A percentile compares a stretch with the other conserved stretches of the same genome.
These are phyloP conservation scores for Coemansia sp. DNA, from an alignment of 192 early-diverging fungal genomes.

Conservation along the genomic window DNA sequence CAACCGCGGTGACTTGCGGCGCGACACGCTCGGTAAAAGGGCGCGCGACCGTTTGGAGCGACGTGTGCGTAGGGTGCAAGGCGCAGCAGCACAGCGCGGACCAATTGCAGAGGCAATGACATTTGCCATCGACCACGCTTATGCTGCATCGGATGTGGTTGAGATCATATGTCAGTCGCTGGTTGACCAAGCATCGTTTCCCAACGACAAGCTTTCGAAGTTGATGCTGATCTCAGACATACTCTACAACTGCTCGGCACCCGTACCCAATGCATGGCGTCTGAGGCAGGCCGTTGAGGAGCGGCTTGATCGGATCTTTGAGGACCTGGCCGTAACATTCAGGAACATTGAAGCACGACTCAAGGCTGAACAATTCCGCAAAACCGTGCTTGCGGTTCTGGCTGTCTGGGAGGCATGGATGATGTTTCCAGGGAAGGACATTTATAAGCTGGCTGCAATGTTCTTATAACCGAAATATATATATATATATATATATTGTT, in stretches of 20 bases:
- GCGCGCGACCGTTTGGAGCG: slow-evolving; percentile 31
- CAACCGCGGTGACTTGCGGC: background rate
- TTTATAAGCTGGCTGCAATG: slow-evolving; percentile 14
- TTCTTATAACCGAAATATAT: slow-evolving; percentile 12
- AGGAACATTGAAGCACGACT: slow-evolving; percentile 70
- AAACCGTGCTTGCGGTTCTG: slow-evolving; percentile 66
- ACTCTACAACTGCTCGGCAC: slow-evolving; percentile 82
- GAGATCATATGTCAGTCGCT: slow-evolving; percentile 68
- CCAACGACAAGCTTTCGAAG: slow-evolving; percentile 68
- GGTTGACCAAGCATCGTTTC: slow-evolving; percentile 58
- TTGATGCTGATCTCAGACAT: slow-evolving; percentile 90
- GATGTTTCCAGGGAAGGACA: slow-evolving; percentile 67
- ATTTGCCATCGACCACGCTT: slow-evolving; percentile 81
- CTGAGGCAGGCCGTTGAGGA: slow-evolving; percentile 71
- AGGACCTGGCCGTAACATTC: slow-evolving; percentile 69
- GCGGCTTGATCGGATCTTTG: slow-evolving; percentile 66
- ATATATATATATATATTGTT: too few species aligned
- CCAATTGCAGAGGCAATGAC: slow-evolving; percentile 79
- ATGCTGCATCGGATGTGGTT: slow-evolving; percentile 78
- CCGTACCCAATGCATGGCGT: slow-evolving; percentile 87
- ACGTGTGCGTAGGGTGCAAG: slow-evolving; percentile 27
- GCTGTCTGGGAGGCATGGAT: slow-evolving; percentile 90
- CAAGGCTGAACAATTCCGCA: slow-evolving; percentile 79
- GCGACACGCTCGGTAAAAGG: slow-evolving; percentile 23
- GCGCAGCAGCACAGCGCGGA: slow-evolving; percentile 30